These are phyloP conservation scores for Bolboschoenoplectus hybrid DNA, from an alignment of 202 grass and related monocot species.

Conservation along the genomic window DNA sequence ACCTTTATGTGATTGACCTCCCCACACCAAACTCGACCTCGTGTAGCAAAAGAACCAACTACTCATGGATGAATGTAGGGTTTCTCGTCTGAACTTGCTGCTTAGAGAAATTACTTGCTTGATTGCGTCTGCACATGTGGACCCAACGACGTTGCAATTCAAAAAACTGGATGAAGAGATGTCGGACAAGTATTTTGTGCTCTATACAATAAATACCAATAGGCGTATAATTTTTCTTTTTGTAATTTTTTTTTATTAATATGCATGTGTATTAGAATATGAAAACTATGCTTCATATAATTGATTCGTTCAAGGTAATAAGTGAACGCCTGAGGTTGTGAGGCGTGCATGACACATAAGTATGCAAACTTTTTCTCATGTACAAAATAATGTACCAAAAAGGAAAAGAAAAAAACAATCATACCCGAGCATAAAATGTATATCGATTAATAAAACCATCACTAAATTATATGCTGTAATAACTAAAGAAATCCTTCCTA, in stretches of 20 bases:
- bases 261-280: background rate
- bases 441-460: conserved; percentile 23
- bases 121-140: background rate
- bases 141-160: background rate
- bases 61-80: background rate
- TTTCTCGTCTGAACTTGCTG: background rate
- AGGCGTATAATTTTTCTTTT: background rate
- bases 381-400: background rate
- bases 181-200: background rate
- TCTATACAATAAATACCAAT: background rate
- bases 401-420: background rate
- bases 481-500: conserved; percentile 36
- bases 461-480: background rate
- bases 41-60: background rate
- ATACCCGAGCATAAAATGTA: background rate
- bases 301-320: background rate
- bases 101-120: background rate
- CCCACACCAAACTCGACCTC: background rate
- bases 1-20: background rate
- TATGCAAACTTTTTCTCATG: background rate
- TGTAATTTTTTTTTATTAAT: background rate
- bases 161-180: background rate
- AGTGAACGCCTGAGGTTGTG: background rate
- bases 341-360: background rate
- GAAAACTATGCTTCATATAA: background rate